These are phyloP conservation scores for Gnomoniopsis smithogilvyi DNA, from an alignment of 2,329 filamentous ascomycete species.

Conservation along the genomic window DNA sequence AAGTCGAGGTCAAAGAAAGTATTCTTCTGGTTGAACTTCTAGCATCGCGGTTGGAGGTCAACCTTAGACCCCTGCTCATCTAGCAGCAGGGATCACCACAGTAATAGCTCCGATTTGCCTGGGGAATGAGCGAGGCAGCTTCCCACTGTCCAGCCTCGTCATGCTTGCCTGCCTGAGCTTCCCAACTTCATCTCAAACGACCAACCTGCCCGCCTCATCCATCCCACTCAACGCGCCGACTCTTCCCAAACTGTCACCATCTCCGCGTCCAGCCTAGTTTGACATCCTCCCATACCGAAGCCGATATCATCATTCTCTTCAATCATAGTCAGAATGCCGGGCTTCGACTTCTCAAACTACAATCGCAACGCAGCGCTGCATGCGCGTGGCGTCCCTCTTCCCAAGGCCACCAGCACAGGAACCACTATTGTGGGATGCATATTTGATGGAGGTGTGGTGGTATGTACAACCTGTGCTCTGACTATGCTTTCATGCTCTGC, in stretches of 20 bases:
- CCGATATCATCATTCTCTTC: not conserved
- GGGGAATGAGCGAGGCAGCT: too few relatives aligned
- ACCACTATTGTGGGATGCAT: constrained; percentile 98
- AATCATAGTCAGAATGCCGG: constrained; percentile 67
- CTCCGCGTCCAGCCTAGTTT: not conserved
- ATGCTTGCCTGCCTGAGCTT: constrained; percentile 18
- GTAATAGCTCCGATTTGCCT: constrained; percentile 4
- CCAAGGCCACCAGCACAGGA: constrained; percentile 97
- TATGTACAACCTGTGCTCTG: constrained; percentile 40
- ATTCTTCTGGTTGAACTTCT: constrained; percentile 1
- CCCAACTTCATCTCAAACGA: constrained; percentile 12
- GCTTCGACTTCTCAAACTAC: constrained; percentile 99
- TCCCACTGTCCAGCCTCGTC: constrained; percentile 17
- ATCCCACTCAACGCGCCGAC: not conserved
- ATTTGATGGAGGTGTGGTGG: constrained; percentile 93
- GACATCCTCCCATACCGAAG: not conserved
- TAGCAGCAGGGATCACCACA: constrained; percentile 18
- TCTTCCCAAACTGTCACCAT: not conserved
- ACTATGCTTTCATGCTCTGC: not conserved
- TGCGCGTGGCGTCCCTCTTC: constrained; percentile 87
- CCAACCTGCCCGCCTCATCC: not conserved
- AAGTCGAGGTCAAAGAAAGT: constrained; percentile 6
- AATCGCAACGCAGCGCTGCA: constrained; percentile 97
- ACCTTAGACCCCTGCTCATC: constrained; percentile 19
- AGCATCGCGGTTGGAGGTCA: constrained; percentile 5